Conservation (phyloP, 805 yeast species). For the Wickerhamiella kurtzmanii region DNA sequence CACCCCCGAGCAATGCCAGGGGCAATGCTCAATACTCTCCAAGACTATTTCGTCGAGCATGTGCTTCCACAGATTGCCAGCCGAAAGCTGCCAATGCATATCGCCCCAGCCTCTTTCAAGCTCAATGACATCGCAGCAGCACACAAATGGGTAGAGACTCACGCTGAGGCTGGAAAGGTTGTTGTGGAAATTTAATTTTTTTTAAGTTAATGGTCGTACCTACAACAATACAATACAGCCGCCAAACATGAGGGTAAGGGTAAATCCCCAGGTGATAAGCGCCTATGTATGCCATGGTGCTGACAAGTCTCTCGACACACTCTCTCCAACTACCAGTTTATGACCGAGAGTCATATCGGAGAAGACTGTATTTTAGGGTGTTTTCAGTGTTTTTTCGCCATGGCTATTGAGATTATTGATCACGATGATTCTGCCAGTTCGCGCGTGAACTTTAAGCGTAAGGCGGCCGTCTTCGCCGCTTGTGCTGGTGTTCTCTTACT, state of each 20-base stretch:
- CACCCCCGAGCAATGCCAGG: neutral
- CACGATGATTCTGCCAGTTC: neutral
- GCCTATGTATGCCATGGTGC: too few species aligned
- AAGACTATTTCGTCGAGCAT: constrained; percentile 1
- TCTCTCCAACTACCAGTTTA: too few species aligned
- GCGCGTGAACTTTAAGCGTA: neutral
- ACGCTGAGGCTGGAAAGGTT: constrained; percentile 1
- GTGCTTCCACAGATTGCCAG: neutral
- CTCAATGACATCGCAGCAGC: neutral
- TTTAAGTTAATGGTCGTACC: too few species aligned
- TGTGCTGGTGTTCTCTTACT: neutral
- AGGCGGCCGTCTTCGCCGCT: neutral
- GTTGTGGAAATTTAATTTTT: neutral
- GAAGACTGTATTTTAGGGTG: too few species aligned
- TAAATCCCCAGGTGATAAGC: too few species aligned
- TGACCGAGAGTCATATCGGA: too few species aligned
- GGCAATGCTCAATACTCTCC: neutral
- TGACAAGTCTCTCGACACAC: too few species aligned
- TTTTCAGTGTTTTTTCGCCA: too few species aligned
- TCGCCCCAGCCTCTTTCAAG: neutral
- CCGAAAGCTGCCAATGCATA: neutral
- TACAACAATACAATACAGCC: too few species aligned
- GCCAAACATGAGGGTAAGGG: too few species aligned
- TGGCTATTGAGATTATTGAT: too few species aligned
- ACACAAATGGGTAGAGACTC: neutral